Base-by-base conservation (phyloP, 2,329 filamentous ascomycete species). In the Neofusicoccum kwambonambiense region DNA sequence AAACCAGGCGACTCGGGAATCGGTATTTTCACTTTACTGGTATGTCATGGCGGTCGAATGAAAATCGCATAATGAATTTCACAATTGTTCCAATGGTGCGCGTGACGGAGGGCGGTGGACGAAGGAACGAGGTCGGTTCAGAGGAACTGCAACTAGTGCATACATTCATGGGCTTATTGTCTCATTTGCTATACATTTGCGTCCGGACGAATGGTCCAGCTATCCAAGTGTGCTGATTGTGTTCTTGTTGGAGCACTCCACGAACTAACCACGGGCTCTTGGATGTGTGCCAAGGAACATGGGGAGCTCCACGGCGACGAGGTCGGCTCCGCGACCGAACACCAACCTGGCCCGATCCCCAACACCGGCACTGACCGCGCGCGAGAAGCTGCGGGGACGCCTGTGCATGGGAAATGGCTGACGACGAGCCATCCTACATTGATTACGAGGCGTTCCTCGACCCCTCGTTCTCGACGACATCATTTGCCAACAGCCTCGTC, bases 371-470 rank as follows among this genome's bases (percentile, higher is more conserved):
- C 54, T 39, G 13, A 22, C 17, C 22, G 22, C 7, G 22, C n/a
- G n/a, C 15, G 15, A 34, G 31, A 15, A 17, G 42, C 58, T 13
- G 42, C 56, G 56, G 9, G 34, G 47, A 17, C 27, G 22, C 37
- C 31, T 35, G 17, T 19, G 15, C 39, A 37, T 17, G 17, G 22
- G 45, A 27, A 13, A 64, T 64, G 62, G 63, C 63, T 4, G 63
- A 65, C 47, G 76, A 79, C 27, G 73, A 74, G 50, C 85, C 89
- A 45, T 95, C 92, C 8, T 99, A 99, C 80, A 93, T 99, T 74
- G 93, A 98, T 85, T 96, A 97, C 80, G 92, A 96, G 76, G 86
- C 91, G 68, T 96, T 99, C 73, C 86, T 97, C 69, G 87, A 90
- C 56, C 91, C 93, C 11, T 82, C 86, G 67, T 99, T 99, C 81